Evolutionary conservation across 345 rosid genomes (phyloP), one percentile per base, ranked within the genome.

Genomic region (Anacardium occidentale): DNA sequence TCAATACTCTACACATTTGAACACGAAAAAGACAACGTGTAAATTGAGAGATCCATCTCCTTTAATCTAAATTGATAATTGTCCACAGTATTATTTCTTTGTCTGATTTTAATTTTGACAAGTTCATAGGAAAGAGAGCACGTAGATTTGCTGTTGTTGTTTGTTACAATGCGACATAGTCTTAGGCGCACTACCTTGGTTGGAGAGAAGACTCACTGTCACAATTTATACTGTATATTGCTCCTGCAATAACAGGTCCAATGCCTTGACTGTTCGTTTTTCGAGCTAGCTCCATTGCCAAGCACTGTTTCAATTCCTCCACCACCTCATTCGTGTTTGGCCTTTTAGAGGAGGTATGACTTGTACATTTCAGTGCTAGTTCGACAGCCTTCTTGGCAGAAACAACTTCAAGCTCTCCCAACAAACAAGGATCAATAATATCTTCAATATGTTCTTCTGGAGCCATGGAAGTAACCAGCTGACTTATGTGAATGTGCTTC

Each of bases 311-410:
- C 1, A 80, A 34, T 29, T 51, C 75, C 7, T 34, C 10, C 20
- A 80, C 63, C 7, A 80, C 66, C 0, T 62, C 71, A 40, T 24
- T 73, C 59, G 76, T 76, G 18, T 10, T 52, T 18, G 83, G 83
- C 57, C 83, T 72, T 26, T 69, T 58, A 4, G 25, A 52, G 32
- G 77, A 57, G 5, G 24, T 40, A 3, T 72, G 7, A 3, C 53
- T 21, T 25, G 40, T 62, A 66, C 66, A 75, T 13, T 53, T 26
- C 57, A 74, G 67, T 44, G 78, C 82, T 10, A 50, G 54, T 22
- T 82, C 83, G 20, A 60, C 69, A 6, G 29, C 20, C 76, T 71
- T 79, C 81, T 77, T 74, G 8, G 37, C 69, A 0, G 83, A 76
- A 70, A 53, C 76, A 0, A 15, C 15, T n/a, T 72, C 66, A 0